These are phyloP conservation scores for Elongisporangium undulatum DNA, from an alignment of 352 stramenopile genomes.

Conservation along the genomic window DNA sequence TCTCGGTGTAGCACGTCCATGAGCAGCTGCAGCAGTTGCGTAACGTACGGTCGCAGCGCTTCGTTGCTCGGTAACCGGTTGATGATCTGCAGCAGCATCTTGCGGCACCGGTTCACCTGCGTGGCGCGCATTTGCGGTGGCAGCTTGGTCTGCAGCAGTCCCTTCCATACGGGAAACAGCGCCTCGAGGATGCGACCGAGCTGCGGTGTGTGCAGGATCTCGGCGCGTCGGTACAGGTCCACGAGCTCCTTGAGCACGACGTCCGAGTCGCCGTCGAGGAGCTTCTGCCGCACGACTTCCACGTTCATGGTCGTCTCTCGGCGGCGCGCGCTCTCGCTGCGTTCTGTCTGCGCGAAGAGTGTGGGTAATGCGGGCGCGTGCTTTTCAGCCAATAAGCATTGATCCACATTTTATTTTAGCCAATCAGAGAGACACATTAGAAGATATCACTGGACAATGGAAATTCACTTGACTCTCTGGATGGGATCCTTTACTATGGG, in stretches of 20 bases:
- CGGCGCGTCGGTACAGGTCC: conserved; percentile 82
- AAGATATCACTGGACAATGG: not conserved
- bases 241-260: conserved; percentile 80
- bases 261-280: conserved; percentile 72
- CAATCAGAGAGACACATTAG: conserved; percentile 6
- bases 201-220: conserved; percentile 88
- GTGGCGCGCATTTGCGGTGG: conserved; percentile 73
- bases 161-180: conserved; percentile 89
- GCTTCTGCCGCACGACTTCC: conserved; percentile 81
- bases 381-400: conserved; percentile 16
- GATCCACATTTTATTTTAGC: conserved; percentile 4
- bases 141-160: conserved; percentile 74
- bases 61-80: conserved; percentile 95
- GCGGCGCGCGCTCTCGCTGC: conserved; percentile 16
- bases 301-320: conserved; percentile 71
- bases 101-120: conserved; percentile 85
- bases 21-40: conserved; percentile 88
- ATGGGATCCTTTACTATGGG: not conserved
- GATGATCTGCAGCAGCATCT: conserved; percentile 93
- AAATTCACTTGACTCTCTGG: not conserved
- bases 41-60: conserved; percentile 91
- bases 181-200: conserved; percentile 88
- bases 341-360: conserved; percentile 7
- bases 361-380: not conserved
- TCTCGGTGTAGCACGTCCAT: conserved; percentile 94